Conservation (phyloP, 1,284 basidiomycete genomes). For the Ceratobasidium sp. region DNA sequence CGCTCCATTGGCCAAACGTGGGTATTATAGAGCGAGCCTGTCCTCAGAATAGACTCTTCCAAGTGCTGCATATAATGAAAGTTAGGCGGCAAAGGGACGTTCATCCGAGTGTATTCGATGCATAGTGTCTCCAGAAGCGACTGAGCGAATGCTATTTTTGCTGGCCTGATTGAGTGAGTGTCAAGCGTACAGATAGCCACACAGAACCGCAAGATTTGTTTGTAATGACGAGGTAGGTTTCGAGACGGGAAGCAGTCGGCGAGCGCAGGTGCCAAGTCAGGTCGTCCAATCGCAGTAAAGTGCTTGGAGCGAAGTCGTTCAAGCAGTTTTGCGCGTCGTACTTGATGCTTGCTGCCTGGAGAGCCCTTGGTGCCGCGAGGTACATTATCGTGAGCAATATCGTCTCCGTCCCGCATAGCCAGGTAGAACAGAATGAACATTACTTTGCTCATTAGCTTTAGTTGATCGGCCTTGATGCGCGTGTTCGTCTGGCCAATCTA, state of each 20-base stretch:
- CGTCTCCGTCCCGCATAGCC: constrained; percentile 1
- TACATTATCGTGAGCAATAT: background rate
- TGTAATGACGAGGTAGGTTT: background rate
- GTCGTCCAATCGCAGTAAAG: constrained; percentile 1
- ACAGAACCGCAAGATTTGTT: constrained; percentile 11
- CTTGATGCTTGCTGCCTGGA: background rate
- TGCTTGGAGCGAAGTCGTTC: background rate
- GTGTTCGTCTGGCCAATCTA: constrained; percentile 24
- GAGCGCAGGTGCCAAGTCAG: background rate
- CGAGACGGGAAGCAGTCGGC: constrained; percentile 11
- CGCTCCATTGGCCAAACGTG: constrained; percentile 25
- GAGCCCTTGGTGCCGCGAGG: background rate
- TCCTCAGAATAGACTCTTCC: constrained; percentile 17
- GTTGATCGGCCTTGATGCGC: constrained; percentile 19
- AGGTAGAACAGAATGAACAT: constrained; percentile 2
- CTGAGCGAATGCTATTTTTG: background rate
- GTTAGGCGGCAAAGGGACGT: background rate
- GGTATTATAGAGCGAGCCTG: constrained; percentile 5
- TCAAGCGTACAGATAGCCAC: background rate
- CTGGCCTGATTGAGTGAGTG: background rate
- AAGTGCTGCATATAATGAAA: background rate
- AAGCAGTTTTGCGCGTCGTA: background rate
- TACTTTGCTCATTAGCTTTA: background rate
- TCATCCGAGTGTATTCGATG: background rate
- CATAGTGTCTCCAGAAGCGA: background rate